Conservation (phyloP, 176 grass and related monocot species). For the Phragmites australis region DNA sequence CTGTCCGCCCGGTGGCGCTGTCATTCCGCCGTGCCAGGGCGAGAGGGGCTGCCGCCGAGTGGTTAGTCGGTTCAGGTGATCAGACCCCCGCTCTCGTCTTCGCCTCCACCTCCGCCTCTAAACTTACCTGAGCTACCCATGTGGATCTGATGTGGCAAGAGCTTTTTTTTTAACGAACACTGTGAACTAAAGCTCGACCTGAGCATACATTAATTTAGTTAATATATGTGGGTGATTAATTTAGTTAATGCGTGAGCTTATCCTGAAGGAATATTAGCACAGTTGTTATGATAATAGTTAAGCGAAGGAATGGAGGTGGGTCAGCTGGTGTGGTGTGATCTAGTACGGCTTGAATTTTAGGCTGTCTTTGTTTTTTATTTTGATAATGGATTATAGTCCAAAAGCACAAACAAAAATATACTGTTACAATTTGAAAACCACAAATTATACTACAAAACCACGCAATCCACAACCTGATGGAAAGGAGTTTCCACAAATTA, state of each 20-base stretch:
- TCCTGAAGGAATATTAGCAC: constrained; percentile 3
- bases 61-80: neutral
- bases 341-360: neutral
- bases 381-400: too few relatives aligned
- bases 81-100: neutral
- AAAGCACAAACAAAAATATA: too few relatives aligned
- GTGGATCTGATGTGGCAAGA: neutral
- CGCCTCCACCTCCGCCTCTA: too few relatives aligned
- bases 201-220: too few relatives aligned
- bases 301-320: neutral
- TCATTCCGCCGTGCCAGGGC: constrained; percentile 13
- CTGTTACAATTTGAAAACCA: too few relatives aligned
- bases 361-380: too few relatives aligned
- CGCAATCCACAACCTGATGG: too few relatives aligned
- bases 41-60: neutral
- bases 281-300: too few relatives aligned
- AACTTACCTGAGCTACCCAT: neutral
- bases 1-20: neutral
- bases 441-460: too few relatives aligned
- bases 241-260: neutral
- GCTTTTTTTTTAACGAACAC: too few relatives aligned
- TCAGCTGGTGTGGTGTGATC: neutral
- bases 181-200: too few relatives aligned
- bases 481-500: too few relatives aligned
- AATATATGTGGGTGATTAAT: neutral